Percentiles rank a stretch among this genome's conserved stretches.
Evolutionary conservation across 2,329 filamentous ascomycete species (phyloP).

Genomic region (Diaporthe vaccinii): DNA sequence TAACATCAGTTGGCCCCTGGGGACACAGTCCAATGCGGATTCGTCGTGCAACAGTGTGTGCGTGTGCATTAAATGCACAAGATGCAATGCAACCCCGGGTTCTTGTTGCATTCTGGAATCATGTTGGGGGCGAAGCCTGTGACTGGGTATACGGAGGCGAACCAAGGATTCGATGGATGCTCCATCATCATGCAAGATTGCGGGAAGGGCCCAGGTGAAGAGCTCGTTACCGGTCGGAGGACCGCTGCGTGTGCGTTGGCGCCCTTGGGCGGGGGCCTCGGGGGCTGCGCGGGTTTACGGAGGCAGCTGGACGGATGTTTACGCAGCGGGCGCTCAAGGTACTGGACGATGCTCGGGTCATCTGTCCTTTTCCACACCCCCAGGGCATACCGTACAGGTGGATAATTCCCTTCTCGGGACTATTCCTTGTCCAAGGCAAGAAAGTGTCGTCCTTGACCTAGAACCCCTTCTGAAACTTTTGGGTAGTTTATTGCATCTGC

Average conservation of each 20-base stretch:
- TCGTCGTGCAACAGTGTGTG: conserved; percentile 13
- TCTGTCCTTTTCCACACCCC: not conserved
- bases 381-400: not conserved
- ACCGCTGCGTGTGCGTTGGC: conserved; percentile 34
- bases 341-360: not conserved
- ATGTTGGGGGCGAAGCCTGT: not conserved
- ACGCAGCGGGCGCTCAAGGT: not conserved
- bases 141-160: conserved; percentile 8
- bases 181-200: conserved; percentile 33
- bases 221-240: conserved; percentile 10
- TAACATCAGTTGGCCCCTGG: conserved; percentile 21
- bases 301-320: conserved; percentile 22
- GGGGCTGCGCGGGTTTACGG: conserved; percentile 29
- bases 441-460: not conserved
- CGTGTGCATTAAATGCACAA: conserved; percentile 21
- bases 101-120: conserved; percentile 21
- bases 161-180: conserved; percentile 20
- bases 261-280: conserved; percentile 32
- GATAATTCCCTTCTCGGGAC: not conserved
- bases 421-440: not conserved
- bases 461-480: not conserved
- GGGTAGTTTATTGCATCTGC: not conserved
- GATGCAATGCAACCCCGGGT: conserved; percentile 32
- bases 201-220: conserved; percentile 17
- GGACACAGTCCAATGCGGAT: conserved; percentile 10